Conservation (phyloP, 2,329 filamentous ascomycete genomes). For the Pseudonectria foliicola region DNA sequence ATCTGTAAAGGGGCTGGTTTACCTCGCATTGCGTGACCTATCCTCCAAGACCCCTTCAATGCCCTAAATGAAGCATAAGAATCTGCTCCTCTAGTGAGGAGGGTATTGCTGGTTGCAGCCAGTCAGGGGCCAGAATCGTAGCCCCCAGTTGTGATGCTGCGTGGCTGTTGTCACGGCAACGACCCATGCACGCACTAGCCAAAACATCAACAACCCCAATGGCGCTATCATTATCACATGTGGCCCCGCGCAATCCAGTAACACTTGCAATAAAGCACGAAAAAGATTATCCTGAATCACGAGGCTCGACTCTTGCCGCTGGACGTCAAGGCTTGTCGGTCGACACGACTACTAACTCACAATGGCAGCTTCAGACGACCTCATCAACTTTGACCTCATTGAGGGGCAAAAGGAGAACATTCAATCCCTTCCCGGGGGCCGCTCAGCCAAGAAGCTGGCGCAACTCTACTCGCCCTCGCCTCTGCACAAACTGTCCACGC, state of each 20-base stretch:
- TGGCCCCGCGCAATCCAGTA: conserved; percentile 3
- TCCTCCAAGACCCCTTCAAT: too few relatives aligned
- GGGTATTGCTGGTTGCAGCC: too few relatives aligned
- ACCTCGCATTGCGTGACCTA: too few relatives aligned
- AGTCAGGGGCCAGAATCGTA: too few relatives aligned
- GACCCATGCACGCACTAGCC: neutral
- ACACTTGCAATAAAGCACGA: conserved; percentile 6
- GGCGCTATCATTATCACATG: neutral
- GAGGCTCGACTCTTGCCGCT: conserved; percentile 3
- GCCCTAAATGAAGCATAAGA: too few relatives aligned
- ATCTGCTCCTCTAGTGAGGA: too few relatives aligned
- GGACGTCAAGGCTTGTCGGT: conserved; percentile 3
- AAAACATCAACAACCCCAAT: conserved; percentile 15
- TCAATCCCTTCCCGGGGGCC: conserved; percentile 76
- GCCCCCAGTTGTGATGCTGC: too few relatives aligned
- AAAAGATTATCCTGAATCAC: conserved; percentile 1
- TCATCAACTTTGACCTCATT: conserved; percentile 81
- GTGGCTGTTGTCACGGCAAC: conserved; percentile 22
- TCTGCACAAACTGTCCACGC: conserved; percentile 50
- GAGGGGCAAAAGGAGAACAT: conserved; percentile 98
- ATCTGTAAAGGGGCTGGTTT: too few relatives aligned
- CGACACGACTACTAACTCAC: conserved; percentile 20
- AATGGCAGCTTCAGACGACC: conserved; percentile 45
- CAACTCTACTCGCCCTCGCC: conserved; percentile 67
- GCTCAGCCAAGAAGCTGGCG: conserved; percentile 84